Percentiles rank a stretch among this genome's conserved stretches.
phyloP scores from a whole-genome alignment of 1,284 basidiomycete species.

The Mycena sp. region DNA sequence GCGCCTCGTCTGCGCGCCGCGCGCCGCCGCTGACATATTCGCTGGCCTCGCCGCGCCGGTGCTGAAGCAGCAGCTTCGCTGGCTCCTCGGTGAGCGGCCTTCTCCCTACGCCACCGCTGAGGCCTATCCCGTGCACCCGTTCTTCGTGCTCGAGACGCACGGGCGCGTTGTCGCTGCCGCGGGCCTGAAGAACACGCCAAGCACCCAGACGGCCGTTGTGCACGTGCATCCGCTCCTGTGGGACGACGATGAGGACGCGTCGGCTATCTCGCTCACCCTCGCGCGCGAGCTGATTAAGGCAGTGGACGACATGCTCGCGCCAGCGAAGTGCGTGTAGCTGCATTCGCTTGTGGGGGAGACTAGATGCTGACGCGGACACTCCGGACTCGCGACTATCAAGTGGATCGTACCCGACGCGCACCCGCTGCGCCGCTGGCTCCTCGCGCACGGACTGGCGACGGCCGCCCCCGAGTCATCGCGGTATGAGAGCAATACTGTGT shows the following conservation, averaged over 20 bases:
- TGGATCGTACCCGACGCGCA: conserved; percentile 11
- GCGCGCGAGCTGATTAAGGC: no score
- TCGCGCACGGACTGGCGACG: conserved; percentile 9
- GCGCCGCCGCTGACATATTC: conserved; percentile 1
- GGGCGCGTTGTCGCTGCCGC: not conserved
- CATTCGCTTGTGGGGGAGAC: no score
- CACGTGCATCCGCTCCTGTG: no score
- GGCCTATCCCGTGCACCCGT: not conserved
- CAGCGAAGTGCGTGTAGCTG: no score
- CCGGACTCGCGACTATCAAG: not conserved
- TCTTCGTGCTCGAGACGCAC: conserved; percentile 12
- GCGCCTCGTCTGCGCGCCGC: not conserved
- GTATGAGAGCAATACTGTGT: not conserved
- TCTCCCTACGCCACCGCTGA: not conserved
- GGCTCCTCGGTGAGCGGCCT: conserved; percentile 6
- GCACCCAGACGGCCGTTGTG: no score
- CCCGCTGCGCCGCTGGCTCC: conserved; percentile 10
- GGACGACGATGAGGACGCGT: no score
- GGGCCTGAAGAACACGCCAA: no score
- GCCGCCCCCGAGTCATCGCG: not conserved
- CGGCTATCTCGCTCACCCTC: no score
- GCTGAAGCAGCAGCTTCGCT: not conserved
- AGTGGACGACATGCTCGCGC: no score
- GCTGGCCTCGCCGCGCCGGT: not conserved
- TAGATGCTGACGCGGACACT: no score